Evolutionary conservation across 805 yeast genomes (phyloP).

Genomic region (Pichia phayaonensis): DNA sequence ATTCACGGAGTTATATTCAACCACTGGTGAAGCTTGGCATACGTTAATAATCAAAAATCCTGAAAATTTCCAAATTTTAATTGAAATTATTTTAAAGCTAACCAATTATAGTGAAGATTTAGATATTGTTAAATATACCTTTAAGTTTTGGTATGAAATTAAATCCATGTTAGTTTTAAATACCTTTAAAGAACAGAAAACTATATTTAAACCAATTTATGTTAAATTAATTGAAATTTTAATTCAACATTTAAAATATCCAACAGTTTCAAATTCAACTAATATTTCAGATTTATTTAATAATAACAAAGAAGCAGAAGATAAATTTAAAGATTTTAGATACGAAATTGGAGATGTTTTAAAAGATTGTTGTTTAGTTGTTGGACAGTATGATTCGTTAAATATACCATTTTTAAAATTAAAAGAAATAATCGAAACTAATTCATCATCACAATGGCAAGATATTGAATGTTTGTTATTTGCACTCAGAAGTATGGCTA

Average conservation of each 20-base stretch:
- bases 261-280: constrained; percentile 34
- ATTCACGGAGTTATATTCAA: constrained; percentile 70
- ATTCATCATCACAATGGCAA: constrained; percentile 54
- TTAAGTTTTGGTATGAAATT: constrained; percentile 83
- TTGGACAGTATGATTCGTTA: constrained; percentile 68
- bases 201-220: constrained; percentile 47
- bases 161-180: constrained; percentile 63
- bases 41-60: constrained; percentile 73
- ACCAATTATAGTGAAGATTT: constrained; percentile 73
- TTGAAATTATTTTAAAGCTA: constrained; percentile 62
- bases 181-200: constrained; percentile 46
- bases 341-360: constrained; percentile 98
- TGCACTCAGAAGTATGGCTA: constrained; percentile 88
- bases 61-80: constrained; percentile 59
- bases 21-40: constrained; percentile 96
- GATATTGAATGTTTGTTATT: constrained; percentile 84
- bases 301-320: constrained; percentile 73
- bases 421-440: constrained; percentile 28
- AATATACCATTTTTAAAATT: constrained; percentile 61
- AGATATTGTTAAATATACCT: constrained; percentile 84
- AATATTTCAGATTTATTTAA: constrained; percentile 45
- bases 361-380: constrained; percentile 88
- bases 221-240: constrained; percentile 51
- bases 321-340: constrained; percentile 86
- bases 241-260: constrained; percentile 68